phyloP scores from a whole-genome alignment of 1,284 basidiomycete genomes.

The Omphalotus olearius region DNA sequence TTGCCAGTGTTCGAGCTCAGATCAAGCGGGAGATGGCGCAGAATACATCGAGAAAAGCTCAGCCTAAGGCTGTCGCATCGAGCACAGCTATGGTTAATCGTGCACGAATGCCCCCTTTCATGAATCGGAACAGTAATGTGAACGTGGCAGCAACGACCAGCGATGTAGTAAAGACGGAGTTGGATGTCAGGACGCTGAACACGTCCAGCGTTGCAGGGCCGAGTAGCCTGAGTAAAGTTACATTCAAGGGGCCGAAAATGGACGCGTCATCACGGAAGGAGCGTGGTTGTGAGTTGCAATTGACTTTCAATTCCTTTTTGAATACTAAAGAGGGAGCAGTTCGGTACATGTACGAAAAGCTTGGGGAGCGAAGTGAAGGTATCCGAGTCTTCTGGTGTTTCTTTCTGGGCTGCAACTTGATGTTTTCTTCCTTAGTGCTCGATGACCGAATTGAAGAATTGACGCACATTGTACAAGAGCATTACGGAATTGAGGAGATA shows the following conservation, averaged over 20 bases:
- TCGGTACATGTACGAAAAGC: slow-evolving; percentile 92
- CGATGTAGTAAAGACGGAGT: slow-evolving; percentile 31
- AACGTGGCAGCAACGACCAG: slow-evolving; percentile 12
- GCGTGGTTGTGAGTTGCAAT: slow-evolving; percentile 48
- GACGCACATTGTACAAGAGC: slow-evolving; percentile 63
- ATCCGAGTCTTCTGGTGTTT: slow-evolving; percentile 2
- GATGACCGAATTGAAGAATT: slow-evolving; percentile 86
- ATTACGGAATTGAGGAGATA: slow-evolving; percentile 68
- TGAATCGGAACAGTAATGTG: slow-evolving; percentile 18
- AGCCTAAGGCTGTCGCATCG: slow-evolving; percentile 20
- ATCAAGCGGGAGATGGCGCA: slow-evolving; percentile 49
- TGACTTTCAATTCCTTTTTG: background rate
- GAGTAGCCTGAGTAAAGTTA: slow-evolving; percentile 36
- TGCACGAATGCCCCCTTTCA: slow-evolving; percentile 25
- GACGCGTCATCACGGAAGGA: slow-evolving; percentile 38
- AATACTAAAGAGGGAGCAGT: slow-evolving; percentile 40
- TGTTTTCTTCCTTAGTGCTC: slow-evolving; percentile 43
- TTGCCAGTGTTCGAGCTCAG: slow-evolving; percentile 47
- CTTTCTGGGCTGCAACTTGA: background rate
- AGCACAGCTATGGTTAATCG: slow-evolving; percentile 30
- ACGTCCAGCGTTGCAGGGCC: slow-evolving; percentile 26
- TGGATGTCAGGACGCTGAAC: slow-evolving; percentile 4
- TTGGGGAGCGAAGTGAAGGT: slow-evolving; percentile 80
- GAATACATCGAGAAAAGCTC: slow-evolving; percentile 26
- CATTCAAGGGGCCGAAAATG: slow-evolving; percentile 40